A percentile compares a stretch with the other conserved stretches of the same genome.
Evolutionary conservation across 164 flowering plant species (phyloP).

Genomic region (Magnolia kwangsiensis): DNA sequence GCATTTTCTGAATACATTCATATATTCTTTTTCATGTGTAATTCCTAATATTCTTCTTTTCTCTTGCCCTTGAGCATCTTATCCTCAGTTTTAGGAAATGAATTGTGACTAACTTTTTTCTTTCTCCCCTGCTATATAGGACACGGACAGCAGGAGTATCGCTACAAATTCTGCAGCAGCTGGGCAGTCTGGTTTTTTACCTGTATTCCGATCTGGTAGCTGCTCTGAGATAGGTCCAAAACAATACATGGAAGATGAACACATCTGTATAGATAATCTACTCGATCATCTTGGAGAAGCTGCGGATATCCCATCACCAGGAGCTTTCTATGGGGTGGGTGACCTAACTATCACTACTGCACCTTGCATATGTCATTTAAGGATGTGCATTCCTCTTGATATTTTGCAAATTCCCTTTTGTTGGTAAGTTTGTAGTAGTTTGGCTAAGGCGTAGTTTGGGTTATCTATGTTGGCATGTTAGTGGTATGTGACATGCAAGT

Average conservation of each 20-base stretch:
- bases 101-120: constrained; percentile 1
- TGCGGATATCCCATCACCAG: constrained; percentile 53
- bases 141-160: constrained; percentile 29
- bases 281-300: constrained; percentile 49
- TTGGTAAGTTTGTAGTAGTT: too few relatives aligned
- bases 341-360: not conserved
- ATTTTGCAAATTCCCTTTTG: too few relatives aligned
- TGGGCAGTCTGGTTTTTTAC: constrained; percentile 46
- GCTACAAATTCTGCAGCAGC: constrained; percentile 37
- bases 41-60: not conserved
- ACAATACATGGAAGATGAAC: constrained; percentile 88
- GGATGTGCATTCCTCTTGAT: too few relatives aligned
- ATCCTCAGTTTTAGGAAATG: not conserved
- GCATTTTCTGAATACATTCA: not conserved
- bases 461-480: too few relatives aligned
- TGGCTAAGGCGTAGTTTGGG: too few relatives aligned
- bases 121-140: constrained; percentile 31
- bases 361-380: not conserved
- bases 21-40: not conserved
- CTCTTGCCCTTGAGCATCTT: not conserved
- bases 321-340: constrained; percentile 95
- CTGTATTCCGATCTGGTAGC: constrained; percentile 80
- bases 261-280: constrained; percentile 73
- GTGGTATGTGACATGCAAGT: too few relatives aligned
- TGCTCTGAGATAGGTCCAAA: constrained; percentile 88